Base-by-base conservation (phyloP, 768 basidiomycete species). In the Cystofilobasidium ferigula region DNA sequence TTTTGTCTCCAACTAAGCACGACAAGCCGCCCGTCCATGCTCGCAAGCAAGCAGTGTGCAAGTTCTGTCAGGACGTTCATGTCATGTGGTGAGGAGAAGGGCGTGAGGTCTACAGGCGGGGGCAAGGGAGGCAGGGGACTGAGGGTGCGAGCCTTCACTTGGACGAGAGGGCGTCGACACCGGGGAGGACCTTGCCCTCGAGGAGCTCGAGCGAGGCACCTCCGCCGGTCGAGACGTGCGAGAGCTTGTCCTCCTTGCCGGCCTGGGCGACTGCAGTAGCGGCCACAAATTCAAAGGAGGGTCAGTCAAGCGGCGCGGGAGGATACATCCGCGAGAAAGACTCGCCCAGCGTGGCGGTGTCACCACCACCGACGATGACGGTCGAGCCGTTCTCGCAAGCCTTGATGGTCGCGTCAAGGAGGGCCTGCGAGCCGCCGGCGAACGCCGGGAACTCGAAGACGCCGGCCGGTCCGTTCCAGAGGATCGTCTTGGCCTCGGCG, bases 381-480 rank as follows among this genome's bases (percentile, higher is more conserved):
- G 86, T 88, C 13, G 90, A 81, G 30, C 93, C 93, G 28, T 84
- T 83, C 74, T 84, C 76, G 59, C 90, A 89, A 32, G 93, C 93
- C 72, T 90, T 85, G 72, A 94, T 82, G 72, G 83, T 84, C 35
- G 88, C 90, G 57, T 89, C 84, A 30, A 98, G 84, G 48, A 95
- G 84, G 14, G 85, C 77, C 73, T 84, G 83, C 6, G 93, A 95
- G 47, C 93, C 93, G 40, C 78, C 80, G 0, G 92, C 86, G 72
- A 99, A 99, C 24, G 84, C 84, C 43, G 88, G 84, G 81, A 95
- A 94, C 77, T 99, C 94, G 76, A 99, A 99, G 43, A 99, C 94
- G 71, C 94, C 94, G 40, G 93, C 87, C 47, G 95, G 94, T 42
- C 94, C 97, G 71, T 92, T 92, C 94, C 94, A 99, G 61, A 99